Base-by-base conservation (phyloP, 805 yeast genomes). In the Diddensiella santjacobensis region DNA sequence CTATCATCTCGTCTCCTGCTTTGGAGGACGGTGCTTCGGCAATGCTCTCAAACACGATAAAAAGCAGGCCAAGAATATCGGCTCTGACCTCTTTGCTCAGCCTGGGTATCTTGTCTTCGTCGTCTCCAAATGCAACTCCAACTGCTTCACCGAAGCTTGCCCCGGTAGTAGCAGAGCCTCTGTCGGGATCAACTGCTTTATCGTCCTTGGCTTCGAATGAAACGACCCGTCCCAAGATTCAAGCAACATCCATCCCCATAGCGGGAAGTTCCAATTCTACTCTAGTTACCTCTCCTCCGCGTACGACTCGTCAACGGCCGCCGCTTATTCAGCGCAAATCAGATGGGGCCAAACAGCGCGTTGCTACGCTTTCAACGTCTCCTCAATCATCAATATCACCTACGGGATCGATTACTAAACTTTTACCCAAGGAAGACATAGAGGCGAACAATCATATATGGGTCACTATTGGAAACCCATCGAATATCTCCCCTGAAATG, bases 391-490 rank as follows among this genome's bases (percentile, higher is more conserved):
- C 38, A 10, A 18, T 10, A 10, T 15, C 41, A 38, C 20, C 41
- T 17, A 38, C 41, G 4, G 20, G 41, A 8, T 20, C 41, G 13
- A 18, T 20, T 6, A 18, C 15, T 38, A 38, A 19, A 19, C 15
- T 15, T 6, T n/a, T 19, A 13, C 17, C 43, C 15, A 38, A 38
- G 26, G 45, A 44, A n/a, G 54, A 50, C 29, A 19, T 40, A 13
- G 49, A 47, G n/a, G 45, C 22, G n/a, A 47, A 48, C 19, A 51
- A 53, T 26, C 46, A 64, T 19, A 70, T 75, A 59, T 78, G 93
- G 87, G 75, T 85, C 1, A 77, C 76, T 31, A 76, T 86, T 22
- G 69, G 71, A 4, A 91, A 90, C 57, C 96, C 97, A 0, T 88
- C 96, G 0, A 77, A 78, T 49, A 82, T 83, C 4, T 70, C 78